These are phyloP conservation scores for Ceratorhiza oryzae-sativae DNA, from an alignment of 1,284 basidiomycete genomes.

Conservation along the genomic window DNA sequence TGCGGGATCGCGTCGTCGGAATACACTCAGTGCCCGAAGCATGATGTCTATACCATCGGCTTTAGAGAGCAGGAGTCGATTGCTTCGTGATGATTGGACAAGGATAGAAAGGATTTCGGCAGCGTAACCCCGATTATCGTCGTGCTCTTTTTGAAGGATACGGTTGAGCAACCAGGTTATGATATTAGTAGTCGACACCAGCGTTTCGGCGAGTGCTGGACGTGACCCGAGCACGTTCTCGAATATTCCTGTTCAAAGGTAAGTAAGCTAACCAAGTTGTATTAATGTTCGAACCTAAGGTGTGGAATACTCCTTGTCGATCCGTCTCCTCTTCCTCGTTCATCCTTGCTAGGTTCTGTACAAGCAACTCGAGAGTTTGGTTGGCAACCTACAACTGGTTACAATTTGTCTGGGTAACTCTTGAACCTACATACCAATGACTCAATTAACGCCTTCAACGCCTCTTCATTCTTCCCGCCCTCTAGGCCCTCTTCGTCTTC, in stretches of 20 bases:
- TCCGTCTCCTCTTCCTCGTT: slow-evolving; percentile 88
- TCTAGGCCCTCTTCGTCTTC: slow-evolving; percentile 61
- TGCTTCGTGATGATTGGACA: slow-evolving; percentile 73
- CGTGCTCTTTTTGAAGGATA: slow-evolving; percentile 73
- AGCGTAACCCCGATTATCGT: slow-evolving; percentile 87
- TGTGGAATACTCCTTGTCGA: slow-evolving; percentile 87
- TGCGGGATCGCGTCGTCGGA: slow-evolving; percentile 78
- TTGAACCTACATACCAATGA: slow-evolving; percentile 64
- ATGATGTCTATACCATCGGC: slow-evolving; percentile 80
- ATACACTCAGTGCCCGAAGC: slow-evolving; percentile 85
- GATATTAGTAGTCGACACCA: slow-evolving; percentile 77
- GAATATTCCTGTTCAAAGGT: slow-evolving; percentile 69
- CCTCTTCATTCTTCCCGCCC: slow-evolving; percentile 62
- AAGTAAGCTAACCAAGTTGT: slow-evolving; percentile 42
- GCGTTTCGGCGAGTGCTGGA: slow-evolving; percentile 70
- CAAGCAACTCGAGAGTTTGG: slow-evolving; percentile 86
- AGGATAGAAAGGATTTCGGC: slow-evolving; percentile 90
- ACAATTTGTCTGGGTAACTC: not conserved
- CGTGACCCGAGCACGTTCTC: slow-evolving; percentile 92
- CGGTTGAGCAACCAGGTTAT: slow-evolving; percentile 82
- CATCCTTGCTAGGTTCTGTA: slow-evolving; percentile 84
- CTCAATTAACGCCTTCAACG: slow-evolving; percentile 75
- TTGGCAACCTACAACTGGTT: slow-evolving; percentile 66
- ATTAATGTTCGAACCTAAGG: slow-evolving; percentile 64
- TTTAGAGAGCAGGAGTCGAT: slow-evolving; percentile 69